Evolutionary conservation across 768 basidiomycete species (phyloP).

Genomic region (Hortiboletus flavorubellus): DNA sequence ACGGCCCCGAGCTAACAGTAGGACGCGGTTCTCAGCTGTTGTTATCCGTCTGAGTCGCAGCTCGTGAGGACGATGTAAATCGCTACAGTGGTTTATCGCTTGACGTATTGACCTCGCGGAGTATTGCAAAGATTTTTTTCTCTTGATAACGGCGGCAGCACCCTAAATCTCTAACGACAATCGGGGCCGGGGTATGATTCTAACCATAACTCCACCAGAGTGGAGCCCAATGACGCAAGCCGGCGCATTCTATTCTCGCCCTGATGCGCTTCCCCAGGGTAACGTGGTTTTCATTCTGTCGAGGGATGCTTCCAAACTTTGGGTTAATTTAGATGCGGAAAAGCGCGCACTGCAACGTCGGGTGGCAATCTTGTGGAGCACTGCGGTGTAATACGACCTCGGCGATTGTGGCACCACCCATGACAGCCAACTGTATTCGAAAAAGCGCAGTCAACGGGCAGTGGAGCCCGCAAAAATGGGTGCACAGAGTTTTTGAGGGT

Average conservation of each 20-base stretch:
- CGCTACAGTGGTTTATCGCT: background rate
- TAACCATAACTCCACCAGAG: background rate
- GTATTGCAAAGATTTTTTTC: background rate
- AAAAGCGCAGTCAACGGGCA: background rate
- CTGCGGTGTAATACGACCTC: constrained; percentile 3
- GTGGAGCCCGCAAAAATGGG: constrained; percentile 2
- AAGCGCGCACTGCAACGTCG: background rate
- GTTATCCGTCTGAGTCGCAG: constrained; percentile 22
- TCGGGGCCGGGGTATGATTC: background rate
- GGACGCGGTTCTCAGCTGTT: no score
- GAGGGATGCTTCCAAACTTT: background rate
- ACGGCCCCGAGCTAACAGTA: constrained; percentile 23
- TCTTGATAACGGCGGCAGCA: background rate
- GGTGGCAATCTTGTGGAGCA: constrained; percentile 18
- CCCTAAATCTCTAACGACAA: background rate
- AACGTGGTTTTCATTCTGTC: constrained; percentile 4
- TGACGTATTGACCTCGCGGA: background rate
- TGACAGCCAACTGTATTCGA: background rate
- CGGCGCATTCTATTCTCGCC: background rate
- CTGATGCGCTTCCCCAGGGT: no score
- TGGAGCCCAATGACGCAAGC: background rate
- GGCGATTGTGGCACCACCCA: background rate
- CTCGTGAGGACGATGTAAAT: background rate
- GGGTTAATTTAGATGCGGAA: background rate
- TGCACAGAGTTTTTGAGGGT: background rate